Base-by-base conservation (phyloP, 495 filamentous ascomycete genomes). In the Hypoxylon cercidicola region DNA sequence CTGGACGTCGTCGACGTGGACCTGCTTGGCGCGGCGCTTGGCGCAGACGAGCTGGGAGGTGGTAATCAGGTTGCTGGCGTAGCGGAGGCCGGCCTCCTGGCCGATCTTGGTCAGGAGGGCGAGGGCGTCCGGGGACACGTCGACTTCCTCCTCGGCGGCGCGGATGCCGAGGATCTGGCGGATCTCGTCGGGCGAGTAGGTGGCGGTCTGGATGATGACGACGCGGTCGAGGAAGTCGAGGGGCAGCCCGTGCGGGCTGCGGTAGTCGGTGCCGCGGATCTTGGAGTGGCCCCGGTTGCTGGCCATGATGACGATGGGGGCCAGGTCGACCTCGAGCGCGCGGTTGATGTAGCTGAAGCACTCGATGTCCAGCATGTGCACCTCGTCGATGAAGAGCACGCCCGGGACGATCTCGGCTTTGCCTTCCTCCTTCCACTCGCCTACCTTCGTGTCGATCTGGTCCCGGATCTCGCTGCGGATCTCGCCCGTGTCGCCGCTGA, bases 291-390 rank as follows among this genome's bases (percentile, higher is more conserved):
- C 95, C 28, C 95, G 85, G 77, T 99, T 99, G 83, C 90, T 95
- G n/a, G 95, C 95, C 93, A 99, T 97, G 77, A 99, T 98, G 75
- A 99, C 93, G 71, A 99, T 95, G 30, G 95, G 95, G 1, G 94
- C 92, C 15, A 99, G 84, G 64, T 97, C 93, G 19, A 89, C 90
- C 74, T 99, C 95, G 19, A 98, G 83, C 4, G 95, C 95, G 23
- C 96, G 90, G 82, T 99, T 99, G 82, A 99, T 89, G 82, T 93
- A 99, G 41, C 92, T 93, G 80, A 96, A 99, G 80, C 95, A 97
- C 72, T 99, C 95, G 64, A 97, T 97, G 74, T 99, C 95, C 16
- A 99, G 89, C 95, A 98, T 98, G 81, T 99, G 95, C 1, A 99
- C 93, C 78, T 99, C 95, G 69, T 99, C 95, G 68, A 99, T 96